Conservation (phyloP, 176 grass and related monocot species). For the Lolium rigidum region DNA sequence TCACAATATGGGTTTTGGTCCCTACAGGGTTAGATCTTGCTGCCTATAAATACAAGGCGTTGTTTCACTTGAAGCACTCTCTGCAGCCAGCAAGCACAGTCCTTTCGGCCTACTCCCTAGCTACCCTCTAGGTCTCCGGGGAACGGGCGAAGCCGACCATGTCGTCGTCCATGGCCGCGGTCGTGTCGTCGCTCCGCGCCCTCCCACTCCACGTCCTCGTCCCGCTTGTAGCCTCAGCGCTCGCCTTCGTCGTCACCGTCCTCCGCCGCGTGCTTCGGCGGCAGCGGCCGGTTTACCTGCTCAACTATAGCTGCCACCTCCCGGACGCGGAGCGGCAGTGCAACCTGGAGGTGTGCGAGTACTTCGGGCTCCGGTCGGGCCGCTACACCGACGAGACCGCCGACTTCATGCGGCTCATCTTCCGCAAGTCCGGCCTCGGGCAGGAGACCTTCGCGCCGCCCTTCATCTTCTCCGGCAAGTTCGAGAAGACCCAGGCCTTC, state of each 20-base stretch:
- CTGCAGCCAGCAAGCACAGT: neutral
- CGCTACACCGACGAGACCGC: slow-evolving; percentile 53
- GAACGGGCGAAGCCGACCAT: neutral
- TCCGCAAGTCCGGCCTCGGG: slow-evolving; percentile 78
- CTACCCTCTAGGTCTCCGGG: neutral
- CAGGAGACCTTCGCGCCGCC: slow-evolving; percentile 83
- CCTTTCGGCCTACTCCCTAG: neutral
- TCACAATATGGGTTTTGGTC: neutral
- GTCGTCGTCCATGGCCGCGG: slow-evolving; percentile 7
- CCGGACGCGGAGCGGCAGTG: slow-evolving; percentile 55
- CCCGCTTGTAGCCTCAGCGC: slow-evolving; percentile 25
- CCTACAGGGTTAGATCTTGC: neutral
- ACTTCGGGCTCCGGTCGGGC: slow-evolving; percentile 55
- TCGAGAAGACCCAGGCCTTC: slow-evolving; percentile 48
- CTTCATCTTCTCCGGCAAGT: slow-evolving; percentile 58
- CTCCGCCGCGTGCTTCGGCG: slow-evolving; percentile 34
- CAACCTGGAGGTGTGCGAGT: slow-evolving; percentile 79
- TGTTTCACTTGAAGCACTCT: neutral
- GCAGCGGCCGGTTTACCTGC: slow-evolving; percentile 58
- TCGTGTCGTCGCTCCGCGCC: slow-evolving; percentile 15
- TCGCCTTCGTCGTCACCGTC: slow-evolving; percentile 35
- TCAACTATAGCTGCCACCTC: slow-evolving; percentile 84
- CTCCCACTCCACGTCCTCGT: slow-evolving; percentile 36
- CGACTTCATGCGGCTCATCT: slow-evolving; percentile 80
- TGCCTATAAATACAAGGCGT: slow-evolving; percentile 24